Conservation (phyloP, 202 grass and related monocot species). For the Bolboschoenoplectus hybrid region DNA sequence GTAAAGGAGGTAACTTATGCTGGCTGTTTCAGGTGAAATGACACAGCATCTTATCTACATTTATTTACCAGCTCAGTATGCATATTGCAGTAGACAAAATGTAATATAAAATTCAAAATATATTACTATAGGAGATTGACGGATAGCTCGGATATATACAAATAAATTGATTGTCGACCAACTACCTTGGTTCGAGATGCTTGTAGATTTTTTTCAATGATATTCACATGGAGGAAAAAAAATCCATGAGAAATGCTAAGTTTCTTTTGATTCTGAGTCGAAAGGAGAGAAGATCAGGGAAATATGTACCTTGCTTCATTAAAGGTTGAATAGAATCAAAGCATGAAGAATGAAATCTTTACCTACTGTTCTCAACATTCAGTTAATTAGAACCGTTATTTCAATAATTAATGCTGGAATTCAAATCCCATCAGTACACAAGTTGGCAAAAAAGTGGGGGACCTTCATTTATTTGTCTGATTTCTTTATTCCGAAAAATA, state of each 20-base stretch:
- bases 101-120: background rate
- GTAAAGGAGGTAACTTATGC: slow-evolving; percentile 40
- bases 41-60: background rate
- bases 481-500: background rate
- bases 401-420: background rate
- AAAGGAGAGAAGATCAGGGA: background rate
- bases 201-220: background rate
- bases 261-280: background rate
- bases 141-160: background rate
- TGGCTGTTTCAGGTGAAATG: background rate
- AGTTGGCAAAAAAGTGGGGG: too few species aligned
- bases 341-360: slow-evolving; percentile 2
- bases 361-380: background rate
- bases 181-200: background rate
- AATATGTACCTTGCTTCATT: background rate
- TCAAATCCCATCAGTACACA: background rate
- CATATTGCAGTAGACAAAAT: background rate
- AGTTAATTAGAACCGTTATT: background rate
- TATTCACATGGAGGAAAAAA: background rate
- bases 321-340: background rate
- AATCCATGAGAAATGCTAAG: background rate
- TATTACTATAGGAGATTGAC: background rate
- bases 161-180: background rate
- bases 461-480: background rate
- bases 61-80: background rate